Base-by-base conservation (phyloP, 768 basidiomycete species). In the Amanita molliuscula region DNA sequence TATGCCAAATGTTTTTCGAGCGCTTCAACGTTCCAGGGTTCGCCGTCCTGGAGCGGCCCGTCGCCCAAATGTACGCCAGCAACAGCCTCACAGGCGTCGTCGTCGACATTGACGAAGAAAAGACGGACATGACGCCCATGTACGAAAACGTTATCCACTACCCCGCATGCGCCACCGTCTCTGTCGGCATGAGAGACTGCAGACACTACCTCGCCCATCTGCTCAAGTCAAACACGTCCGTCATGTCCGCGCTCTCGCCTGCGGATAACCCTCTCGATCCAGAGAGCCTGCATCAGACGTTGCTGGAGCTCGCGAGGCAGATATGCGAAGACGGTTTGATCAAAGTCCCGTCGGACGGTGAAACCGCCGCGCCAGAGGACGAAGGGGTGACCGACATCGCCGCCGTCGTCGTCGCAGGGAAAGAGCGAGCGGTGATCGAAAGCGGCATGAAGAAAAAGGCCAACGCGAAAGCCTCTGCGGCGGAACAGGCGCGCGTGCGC, bases 371-470 rank as follows among this genome's bases (percentile, higher is more conserved):
- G 31, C 69, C 69, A 13, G 89, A 89, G 53, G 89, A 91, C 50
- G 91, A 92, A 54, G 92, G 88, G 3, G 70, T 90, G 21, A 88
- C 87, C 15, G 88, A 95, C 61, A 90, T 94, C 51, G 92, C 92
- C 5, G 89, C 93, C 6, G 81, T 88, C 41, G 72, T 95, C 38
- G 87, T 91, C 28, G 88, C 89, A 6, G 92, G 92, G n/a, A 88
- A 85, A 60, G 92, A 93, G 65, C 81, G 84, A 56, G 87, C 89
- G 0, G 79, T 93, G 29, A 92, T 94, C 53, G 89, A 92, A 63
- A 81, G 79, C 53, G 84, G 81, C 16, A 84, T 82, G 69, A 89
- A 86, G 67, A 86, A 84, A 61, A 83, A 82, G 55, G 75, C 77
- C 21, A 82, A 73, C 6, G 79, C 77, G 26, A 85, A 81, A 54